phyloP scores from a whole-genome alignment of 2,329 filamentous ascomycete species.

The Aspergillus phoenicis region DNA sequence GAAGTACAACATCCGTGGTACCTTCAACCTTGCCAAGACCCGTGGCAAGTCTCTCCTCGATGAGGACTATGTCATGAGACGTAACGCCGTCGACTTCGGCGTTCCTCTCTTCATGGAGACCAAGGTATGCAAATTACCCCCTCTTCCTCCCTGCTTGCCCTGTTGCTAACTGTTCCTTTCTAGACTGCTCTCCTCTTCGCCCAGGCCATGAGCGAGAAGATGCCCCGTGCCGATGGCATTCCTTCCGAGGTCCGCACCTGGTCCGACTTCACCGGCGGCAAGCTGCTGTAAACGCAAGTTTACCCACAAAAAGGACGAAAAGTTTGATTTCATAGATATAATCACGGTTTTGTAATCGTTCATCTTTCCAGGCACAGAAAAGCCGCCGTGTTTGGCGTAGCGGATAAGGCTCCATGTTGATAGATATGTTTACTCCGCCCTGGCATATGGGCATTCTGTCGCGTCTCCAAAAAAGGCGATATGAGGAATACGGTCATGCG shows the following conservation, averaged over 20 bases:
- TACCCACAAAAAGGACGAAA: constrained; percentile 17
- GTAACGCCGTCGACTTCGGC: constrained; percentile 97
- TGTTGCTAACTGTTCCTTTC: constrained; percentile 30
- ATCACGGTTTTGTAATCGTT: constrained; percentile 22
- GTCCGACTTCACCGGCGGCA: constrained; percentile 89
- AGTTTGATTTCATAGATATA: constrained; percentile 26
- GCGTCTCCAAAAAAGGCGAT: constrained; percentile 14
- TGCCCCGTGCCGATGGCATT: constrained; percentile 84
- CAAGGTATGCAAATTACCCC: constrained; percentile 66
- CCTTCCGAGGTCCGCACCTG: constrained; percentile 89
- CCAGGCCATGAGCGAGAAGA: constrained; percentile 95
- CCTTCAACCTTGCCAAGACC: constrained; percentile 88
- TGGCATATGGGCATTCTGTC: constrained; percentile 17
- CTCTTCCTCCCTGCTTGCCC: background rate
- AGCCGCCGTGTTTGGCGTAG: constrained; percentile 30
- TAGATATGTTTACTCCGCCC: constrained; percentile 33
- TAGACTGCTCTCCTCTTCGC: constrained; percentile 95
- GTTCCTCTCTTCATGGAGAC: constrained; percentile 98
- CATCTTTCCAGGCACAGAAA: constrained; percentile 21
- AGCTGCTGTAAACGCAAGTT: constrained; percentile 44
- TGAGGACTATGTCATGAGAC: constrained; percentile 96
- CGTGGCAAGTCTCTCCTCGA: constrained; percentile 83
- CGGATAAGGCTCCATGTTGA: constrained; percentile 33
- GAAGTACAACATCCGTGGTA: constrained; percentile 94
- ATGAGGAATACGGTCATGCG: constrained; percentile 19